phyloP scores from a whole-genome alignment of 306 rosid species.

The Cucurbita pepo region DNA sequence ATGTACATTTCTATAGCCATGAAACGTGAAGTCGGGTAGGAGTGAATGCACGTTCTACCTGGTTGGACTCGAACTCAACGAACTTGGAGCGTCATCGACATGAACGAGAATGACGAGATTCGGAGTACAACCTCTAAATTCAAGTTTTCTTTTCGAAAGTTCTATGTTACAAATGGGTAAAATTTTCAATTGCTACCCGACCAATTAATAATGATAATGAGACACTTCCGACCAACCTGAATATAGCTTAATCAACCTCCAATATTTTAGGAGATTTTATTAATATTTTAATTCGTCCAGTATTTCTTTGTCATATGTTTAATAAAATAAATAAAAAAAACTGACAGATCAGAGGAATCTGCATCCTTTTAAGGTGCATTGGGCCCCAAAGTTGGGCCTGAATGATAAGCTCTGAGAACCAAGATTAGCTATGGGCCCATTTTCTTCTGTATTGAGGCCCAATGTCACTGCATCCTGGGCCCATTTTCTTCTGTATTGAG shows the following conservation, averaged over 20 bases:
- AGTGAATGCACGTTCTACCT: neutral
- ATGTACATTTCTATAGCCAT: neutral
- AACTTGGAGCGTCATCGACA: neutral
- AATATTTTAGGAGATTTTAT: too few relatives aligned
- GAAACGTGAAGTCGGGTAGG: neutral
- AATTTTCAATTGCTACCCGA: too few relatives aligned
- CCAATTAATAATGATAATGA: too few relatives aligned
- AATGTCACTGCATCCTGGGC: too few relatives aligned
- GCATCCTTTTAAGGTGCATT: neutral
- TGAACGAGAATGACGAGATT: neutral
- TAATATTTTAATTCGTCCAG: too few relatives aligned
- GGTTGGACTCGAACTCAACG: neutral
- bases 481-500: neutral
- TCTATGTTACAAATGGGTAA: neutral
- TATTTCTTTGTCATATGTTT: too few relatives aligned
- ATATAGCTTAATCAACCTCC: neutral
- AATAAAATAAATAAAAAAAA: too few relatives aligned
- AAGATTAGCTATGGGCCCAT: constrained; percentile 3
- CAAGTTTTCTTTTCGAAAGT: neutral
- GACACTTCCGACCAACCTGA: neutral
- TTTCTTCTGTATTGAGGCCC: neutral
- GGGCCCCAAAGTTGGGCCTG: neutral
- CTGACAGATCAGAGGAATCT: neutral
- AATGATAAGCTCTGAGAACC: neutral
- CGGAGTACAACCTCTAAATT: neutral